These are phyloP conservation scores for Ustilago tritici DNA, from an alignment of 1,284 basidiomycete genomes.

Conservation along the genomic window DNA sequence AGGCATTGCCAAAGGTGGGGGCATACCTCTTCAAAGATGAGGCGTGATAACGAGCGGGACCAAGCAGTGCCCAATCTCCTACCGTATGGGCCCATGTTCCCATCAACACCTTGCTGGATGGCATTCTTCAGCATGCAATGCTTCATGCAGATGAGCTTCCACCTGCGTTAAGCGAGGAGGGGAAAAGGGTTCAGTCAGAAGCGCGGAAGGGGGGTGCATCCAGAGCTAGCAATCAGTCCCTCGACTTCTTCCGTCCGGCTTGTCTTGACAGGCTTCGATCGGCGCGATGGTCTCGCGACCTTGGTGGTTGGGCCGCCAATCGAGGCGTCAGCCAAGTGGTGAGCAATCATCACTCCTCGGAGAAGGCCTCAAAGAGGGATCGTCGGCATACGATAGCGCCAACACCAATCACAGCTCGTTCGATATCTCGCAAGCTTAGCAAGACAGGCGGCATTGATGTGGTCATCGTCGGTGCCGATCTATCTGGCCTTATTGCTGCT, in stretches of 20 bases:
- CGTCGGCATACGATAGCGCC: slow-evolving; percentile 12
- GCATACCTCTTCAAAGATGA: too few species aligned
- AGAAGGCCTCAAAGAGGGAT: background rate
- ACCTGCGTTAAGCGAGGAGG: too few species aligned
- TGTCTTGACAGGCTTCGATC: slow-evolving; percentile 3
- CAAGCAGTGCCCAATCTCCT: too few species aligned
- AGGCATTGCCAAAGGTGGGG: too few species aligned
- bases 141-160: too few species aligned
- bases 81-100: too few species aligned
- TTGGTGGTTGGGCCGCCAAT: slow-evolving; percentile 19
- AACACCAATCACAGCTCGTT: slow-evolving; percentile 9
- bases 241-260: background rate
- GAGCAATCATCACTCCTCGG: background rate
- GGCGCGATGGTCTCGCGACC: slow-evolving; percentile 28
- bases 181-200: too few species aligned
- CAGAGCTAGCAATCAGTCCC: background rate
- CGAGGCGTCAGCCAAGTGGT: slow-evolving; percentile 9
- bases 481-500: slow-evolving; percentile 72
- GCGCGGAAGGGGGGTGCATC: too few species aligned
- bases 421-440: slow-evolving; percentile 13
- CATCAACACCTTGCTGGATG: too few species aligned
- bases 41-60: too few species aligned
- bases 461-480: slow-evolving; percentile 72
- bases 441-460: slow-evolving; percentile 61
- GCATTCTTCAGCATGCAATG: too few species aligned